Evolutionary conservation across 202 grass and related monocot genomes (phyloP), one percentile per base, ranked within the genome.

Genomic region (Brachypodium distachyon): DNA sequence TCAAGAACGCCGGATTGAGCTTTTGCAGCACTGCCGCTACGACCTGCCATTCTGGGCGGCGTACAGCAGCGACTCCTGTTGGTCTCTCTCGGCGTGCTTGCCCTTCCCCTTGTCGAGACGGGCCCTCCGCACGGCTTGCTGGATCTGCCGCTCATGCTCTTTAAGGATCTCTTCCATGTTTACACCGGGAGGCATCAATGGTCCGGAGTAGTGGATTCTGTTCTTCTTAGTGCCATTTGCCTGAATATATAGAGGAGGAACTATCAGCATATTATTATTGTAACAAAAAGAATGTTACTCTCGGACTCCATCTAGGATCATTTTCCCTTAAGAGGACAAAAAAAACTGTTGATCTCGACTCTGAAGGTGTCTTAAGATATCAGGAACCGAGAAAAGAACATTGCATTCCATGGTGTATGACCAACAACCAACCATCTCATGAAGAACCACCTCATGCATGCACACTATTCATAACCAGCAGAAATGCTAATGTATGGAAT

Each of bases 71-170:
- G 81, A 82, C 72, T 96, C 96, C 0, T 85, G 84, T 76, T 84
- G 89, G 61, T 82, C 91, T 61, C 78, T 87, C 66, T 96, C 89
- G 5, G 74, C 77, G 2, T 86, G 76, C 85, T 89, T 99, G 10
- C 83, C 79, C 47, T 93, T 99, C 27, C 83, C 74, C 72, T 89
- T 93, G 77, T 96, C 96, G 0, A 91, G 74, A 12, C 96, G 92
- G 4, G 96, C 89, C 78, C 78, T 87, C 71, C 96, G 81, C 1
- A 93, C 92, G 0, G 89, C 92, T 48, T 99, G 92, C 63, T 99
- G 92, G 78, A 99, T 96, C 57, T 99, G 96, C n/a, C 85, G 80
- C 36, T 99, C 96, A 12, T 99, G 96, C 75, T 99, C 96, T 87
- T 79, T 93, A 42, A 99, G 89, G 49, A 99, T 87, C 79, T 99